Percentiles rank a stretch among this genome's conserved stretches.
Evolutionary conservation across 371 early-diverging fungal species (phyloP).

Genomic region (Haplosporangium sp.): DNA sequence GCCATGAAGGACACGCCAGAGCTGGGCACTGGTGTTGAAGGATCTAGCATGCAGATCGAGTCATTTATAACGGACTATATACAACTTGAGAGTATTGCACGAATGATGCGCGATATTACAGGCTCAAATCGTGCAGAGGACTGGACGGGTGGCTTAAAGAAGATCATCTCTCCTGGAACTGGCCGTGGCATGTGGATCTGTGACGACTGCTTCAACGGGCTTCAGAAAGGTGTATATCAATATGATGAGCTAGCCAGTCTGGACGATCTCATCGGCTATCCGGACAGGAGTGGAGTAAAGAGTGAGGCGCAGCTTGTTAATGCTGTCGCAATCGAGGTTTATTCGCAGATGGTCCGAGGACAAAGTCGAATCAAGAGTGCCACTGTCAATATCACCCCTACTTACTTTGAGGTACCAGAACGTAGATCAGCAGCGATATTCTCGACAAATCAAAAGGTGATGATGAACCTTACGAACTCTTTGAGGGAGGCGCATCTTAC

Average conservation of each 20-base stretch:
- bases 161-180: slow-evolving; percentile 34
- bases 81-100: slow-evolving; percentile 31
- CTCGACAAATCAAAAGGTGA: slow-evolving; percentile 31
- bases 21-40: slow-evolving; percentile 19
- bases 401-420: slow-evolving; percentile 41
- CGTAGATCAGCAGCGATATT: slow-evolving; percentile 24
- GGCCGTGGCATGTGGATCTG: slow-evolving; percentile 47
- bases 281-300: slow-evolving; percentile 39
- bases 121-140: slow-evolving; percentile 28
- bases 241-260: slow-evolving; percentile 40
- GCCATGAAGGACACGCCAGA: slow-evolving; percentile 15
- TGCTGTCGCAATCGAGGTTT: slow-evolving; percentile 33
- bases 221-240: slow-evolving; percentile 24
- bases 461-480: slow-evolving; percentile 27
- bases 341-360: slow-evolving; percentile 29
- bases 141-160: slow-evolving; percentile 41
- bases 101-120: slow-evolving; percentile 41
- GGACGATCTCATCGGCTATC: slow-evolving; percentile 37
- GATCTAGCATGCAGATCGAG: slow-evolving; percentile 40
- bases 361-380: slow-evolving; percentile 30
- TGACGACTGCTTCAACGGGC: slow-evolving; percentile 26
- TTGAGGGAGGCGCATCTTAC: slow-evolving; percentile 41
- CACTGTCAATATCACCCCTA: slow-evolving; percentile 27
- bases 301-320: slow-evolving; percentile 37
- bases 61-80: slow-evolving; percentile 36